Evolutionary conservation across 2,329 filamentous ascomycete genomes (phyloP).

Genomic region (Talaromyces sp.): DNA sequence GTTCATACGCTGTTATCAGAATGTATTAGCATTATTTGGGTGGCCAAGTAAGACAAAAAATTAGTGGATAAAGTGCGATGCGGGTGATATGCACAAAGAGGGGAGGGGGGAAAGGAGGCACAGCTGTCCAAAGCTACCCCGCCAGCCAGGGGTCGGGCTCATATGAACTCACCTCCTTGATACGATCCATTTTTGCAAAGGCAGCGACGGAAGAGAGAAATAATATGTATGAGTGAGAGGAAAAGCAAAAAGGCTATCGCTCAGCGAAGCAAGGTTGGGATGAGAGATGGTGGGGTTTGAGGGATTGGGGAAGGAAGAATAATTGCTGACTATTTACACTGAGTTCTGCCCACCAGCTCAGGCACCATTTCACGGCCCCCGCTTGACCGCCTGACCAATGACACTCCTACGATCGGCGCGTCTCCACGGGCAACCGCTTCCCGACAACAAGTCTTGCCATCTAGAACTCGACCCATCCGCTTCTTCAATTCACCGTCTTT

Average conservation of each 20-base stretch:
- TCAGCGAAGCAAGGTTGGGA: conserved; percentile 36
- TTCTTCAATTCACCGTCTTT: conserved; percentile 17
- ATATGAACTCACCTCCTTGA: conserved; percentile 74
- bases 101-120: conserved; percentile 25
- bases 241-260: conserved; percentile 41
- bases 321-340: conserved; percentile 7
- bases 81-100: conserved; percentile 17
- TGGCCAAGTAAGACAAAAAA: conserved; percentile 22
- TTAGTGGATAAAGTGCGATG: conserved; percentile 8
- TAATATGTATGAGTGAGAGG: conserved; percentile 34
- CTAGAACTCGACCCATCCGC: conserved; percentile 9
- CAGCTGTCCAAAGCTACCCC: conserved; percentile 43
- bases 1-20: conserved; percentile 78
- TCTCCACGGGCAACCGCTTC: conserved; percentile 45
- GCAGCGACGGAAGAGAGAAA: conserved; percentile 21
- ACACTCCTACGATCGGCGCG: conserved; percentile 23
- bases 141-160: conserved; percentile 35
- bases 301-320: conserved; percentile 23
- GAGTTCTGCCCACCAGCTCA: not conserved
- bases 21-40: conserved; percentile 13
- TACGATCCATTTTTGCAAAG: conserved; percentile 73
- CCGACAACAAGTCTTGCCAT: conserved; percentile 30
- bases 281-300: conserved; percentile 21
- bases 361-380: not conserved
- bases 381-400: conserved; percentile 21